A percentile compares a stretch with the other conserved stretches of the same genome.
Evolutionary conservation across 208 protist species (phyloP).

Genomic region (Zelonia costaricensis): DNA sequence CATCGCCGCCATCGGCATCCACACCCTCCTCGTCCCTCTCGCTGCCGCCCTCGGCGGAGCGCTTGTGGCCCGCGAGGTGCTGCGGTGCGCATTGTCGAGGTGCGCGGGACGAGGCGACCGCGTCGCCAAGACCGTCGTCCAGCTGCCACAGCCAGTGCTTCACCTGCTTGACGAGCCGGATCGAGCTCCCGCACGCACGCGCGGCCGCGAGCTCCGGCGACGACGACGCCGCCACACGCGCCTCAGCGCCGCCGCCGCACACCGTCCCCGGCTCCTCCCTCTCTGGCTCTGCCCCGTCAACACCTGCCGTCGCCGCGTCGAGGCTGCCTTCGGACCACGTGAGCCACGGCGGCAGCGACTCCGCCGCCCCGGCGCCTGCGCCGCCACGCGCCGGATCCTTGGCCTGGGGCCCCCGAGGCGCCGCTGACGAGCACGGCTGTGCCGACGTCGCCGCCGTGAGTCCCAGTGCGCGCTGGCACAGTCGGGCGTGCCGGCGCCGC

Average conservation of each 20-base stretch:
- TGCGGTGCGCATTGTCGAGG: neutral
- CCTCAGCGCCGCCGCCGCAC: neutral
- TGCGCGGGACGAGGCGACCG: neutral
- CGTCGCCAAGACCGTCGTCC: slow-evolving; percentile 7
- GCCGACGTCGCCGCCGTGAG: neutral
- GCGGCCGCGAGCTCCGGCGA: neutral
- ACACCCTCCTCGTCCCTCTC: neutral
- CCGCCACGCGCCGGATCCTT: too few relatives aligned
- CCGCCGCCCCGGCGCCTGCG: neutral
- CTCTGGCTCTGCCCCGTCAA: neutral
- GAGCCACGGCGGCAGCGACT: slow-evolving; percentile 21
- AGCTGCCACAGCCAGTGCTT: slow-evolving; percentile 45
- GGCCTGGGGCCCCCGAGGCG: too few relatives aligned
- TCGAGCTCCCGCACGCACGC: slow-evolving; percentile 1
- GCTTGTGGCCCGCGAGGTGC: neutral
- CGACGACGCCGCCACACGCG: neutral
- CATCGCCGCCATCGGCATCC: neutral
- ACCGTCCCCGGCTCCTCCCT: neutral
- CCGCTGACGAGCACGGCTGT: too few relatives aligned
- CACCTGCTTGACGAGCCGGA: slow-evolving; percentile 29
- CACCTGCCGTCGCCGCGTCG: neutral
- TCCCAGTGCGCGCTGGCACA: slow-evolving; percentile 20
- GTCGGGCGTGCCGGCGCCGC: slow-evolving; percentile 1
- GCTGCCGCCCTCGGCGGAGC: neutral
- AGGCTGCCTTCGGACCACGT: slow-evolving; percentile 7